phyloP scores from a whole-genome alignment of 2,329 filamentous ascomycete species.

The Fusarium sp. region DNA sequence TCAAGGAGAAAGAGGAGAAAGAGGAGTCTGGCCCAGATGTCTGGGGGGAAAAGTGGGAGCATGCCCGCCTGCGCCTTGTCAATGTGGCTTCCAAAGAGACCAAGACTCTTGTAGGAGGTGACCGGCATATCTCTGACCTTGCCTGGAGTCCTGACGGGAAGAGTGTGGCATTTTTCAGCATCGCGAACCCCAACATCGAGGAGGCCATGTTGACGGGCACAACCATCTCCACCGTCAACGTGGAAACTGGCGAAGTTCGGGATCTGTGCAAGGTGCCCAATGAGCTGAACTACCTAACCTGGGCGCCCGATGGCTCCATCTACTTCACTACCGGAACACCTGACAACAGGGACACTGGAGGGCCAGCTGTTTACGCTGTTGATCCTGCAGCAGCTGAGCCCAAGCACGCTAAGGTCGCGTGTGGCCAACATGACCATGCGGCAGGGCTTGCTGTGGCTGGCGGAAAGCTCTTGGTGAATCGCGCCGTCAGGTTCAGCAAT shows the following conservation, averaged over 20 bases:
- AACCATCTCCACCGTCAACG: conserved; percentile 9
- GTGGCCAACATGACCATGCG: conserved; percentile 30
- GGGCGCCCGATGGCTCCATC: conserved; percentile 25
- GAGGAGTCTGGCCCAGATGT: conserved; percentile 49
- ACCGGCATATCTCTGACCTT: conserved; percentile 18
- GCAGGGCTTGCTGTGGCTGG: conserved; percentile 4
- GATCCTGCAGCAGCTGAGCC: neutral
- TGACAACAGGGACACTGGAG: conserved; percentile 3
- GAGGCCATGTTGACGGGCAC: conserved; percentile 22
- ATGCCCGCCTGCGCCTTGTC: conserved; percentile 46
- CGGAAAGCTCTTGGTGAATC: conserved; percentile 19
- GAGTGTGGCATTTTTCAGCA: conserved; percentile 6
- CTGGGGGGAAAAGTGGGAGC: conserved; percentile 51
- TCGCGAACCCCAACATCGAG: conserved; percentile 23
- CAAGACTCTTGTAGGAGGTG: conserved; percentile 12
- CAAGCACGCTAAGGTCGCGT: conserved; percentile 8
- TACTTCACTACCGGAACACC: conserved; percentile 33
- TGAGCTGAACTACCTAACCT: conserved; percentile 5
- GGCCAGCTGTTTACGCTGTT: conserved; percentile 18
- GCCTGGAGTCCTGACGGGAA: conserved; percentile 38
- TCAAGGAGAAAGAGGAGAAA: conserved; percentile 40
- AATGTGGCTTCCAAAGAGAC: conserved; percentile 43
- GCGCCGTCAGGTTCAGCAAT: neutral
- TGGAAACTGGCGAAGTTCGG: conserved; percentile 6
- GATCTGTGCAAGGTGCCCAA: conserved; percentile 24